Base-by-base conservation (phyloP, 2,329 filamentous ascomycete species). In the Trichoderma citrinoviride region DNA sequence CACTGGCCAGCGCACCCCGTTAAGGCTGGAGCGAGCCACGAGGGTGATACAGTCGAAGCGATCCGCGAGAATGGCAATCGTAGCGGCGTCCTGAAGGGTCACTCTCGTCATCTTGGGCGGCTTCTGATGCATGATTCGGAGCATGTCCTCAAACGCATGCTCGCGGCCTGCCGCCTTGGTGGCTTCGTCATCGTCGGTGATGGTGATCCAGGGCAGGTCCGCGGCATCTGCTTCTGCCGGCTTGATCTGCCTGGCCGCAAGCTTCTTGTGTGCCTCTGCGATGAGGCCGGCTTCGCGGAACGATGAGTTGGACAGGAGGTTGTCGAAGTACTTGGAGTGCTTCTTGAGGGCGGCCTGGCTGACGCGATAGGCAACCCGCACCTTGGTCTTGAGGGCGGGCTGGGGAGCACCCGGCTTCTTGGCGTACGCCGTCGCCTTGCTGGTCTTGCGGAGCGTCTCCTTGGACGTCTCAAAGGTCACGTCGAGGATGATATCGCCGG, bases 61-160 rank as follows among this genome's bases (percentile, higher is more conserved):
- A 74, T 93, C 90, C 10, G 90, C 89, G 64, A 91, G 83, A 58
- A 92, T 83, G 46, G 88, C 86, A 46, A 93, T 78, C 1, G 88
- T 89, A 15, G 87, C 85, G 12, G 90, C 79, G 68, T 89, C 89
- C 7, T 84, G 77, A 68, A 91, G 82, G 17, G 83, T 83, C 21
- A 83, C 79, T 25, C 69, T 69, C 5, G 71, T 61, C 1, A 78
- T 75, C 56, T 77, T 78, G n/a, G 74, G 74, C n/a, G 73, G 76
- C 43, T 77, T 77, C 23, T 82, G 82, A 72, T 93, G 90, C 19
- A 92, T 77, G 19, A 90, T 84, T 19, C 83, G 80, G 25, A 93
- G 77, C 70, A 93, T 85, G 72, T 92, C 90, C 55, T 82, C 83
- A 68, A 90, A 85, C n/a, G 85, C 80, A 7, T 78, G 78, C 68